A percentile compares a stretch with the other conserved stretches of the same genome.
These are phyloP conservation scores for Coemansia sp. DNA, from an alignment of 192 early-diverging fungal genomes.

Conservation along the genomic window DNA sequence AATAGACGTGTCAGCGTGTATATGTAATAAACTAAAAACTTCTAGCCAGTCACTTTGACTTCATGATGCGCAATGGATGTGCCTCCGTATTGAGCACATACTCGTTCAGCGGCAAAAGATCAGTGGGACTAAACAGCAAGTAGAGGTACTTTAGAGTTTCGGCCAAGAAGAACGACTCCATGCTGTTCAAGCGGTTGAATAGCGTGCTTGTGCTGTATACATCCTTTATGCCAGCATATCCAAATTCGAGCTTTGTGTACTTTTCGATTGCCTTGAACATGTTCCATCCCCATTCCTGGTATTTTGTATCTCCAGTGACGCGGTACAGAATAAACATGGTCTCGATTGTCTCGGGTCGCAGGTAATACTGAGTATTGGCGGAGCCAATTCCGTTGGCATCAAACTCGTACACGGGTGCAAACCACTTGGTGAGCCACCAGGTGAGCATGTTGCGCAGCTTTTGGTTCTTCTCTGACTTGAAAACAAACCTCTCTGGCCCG, in stretches of 20 bases:
- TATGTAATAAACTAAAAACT: too few relatives aligned
- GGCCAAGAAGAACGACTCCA: conserved; percentile 83
- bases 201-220: not conserved
- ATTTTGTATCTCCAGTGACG: conserved; percentile 75
- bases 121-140: conserved; percentile 69
- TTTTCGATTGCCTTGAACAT: conserved; percentile 85
- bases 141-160: conserved; percentile 96
- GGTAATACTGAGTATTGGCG: conserved; percentile 45
- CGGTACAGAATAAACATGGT: conserved; percentile 80
- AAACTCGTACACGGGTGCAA: too few relatives aligned
- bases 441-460: too few relatives aligned
- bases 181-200: conserved; percentile 13
- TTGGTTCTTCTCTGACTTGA: too few relatives aligned
- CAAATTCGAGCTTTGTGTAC: conserved; percentile 61
- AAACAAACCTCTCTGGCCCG: conserved; percentile 68
- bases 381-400: conserved; percentile 1
- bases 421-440: too few relatives aligned
- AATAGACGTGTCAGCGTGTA: too few relatives aligned
- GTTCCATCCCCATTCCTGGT: conserved; percentile 75
- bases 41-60: too few relatives aligned
- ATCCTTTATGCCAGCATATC: conserved; percentile 53
- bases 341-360: conserved; percentile 89
- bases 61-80: conserved; percentile 67
- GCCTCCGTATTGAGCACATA: conserved; percentile 96
- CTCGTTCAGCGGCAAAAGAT: conserved; percentile 65